Conservation (phyloP, 306 rosid species). For the Benincasa hispida region DNA sequence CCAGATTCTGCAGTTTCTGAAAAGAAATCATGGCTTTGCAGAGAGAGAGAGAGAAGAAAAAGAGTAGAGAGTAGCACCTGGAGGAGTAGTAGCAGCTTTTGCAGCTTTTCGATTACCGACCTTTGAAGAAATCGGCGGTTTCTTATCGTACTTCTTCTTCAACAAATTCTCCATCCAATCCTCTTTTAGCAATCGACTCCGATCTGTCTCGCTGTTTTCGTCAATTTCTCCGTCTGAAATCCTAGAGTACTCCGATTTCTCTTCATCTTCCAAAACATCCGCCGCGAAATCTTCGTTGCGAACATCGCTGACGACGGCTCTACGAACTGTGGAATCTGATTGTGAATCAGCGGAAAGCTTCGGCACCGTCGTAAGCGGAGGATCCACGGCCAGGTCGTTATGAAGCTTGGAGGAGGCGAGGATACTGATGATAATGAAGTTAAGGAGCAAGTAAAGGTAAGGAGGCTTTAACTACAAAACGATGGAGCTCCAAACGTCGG, state of each 20-base stretch:
- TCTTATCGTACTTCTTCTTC: conserved; percentile 31
- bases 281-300: background rate
- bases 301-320: background rate
- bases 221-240: background rate
- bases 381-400: conserved; percentile 7
- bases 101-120: conserved; percentile 38
- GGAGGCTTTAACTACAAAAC: conserved; percentile 60
- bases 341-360: background rate
- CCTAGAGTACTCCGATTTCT: background rate
- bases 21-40: background rate
- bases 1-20: background rate
- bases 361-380: background rate
- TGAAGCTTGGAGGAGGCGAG: conserved; percentile 62
- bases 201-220: background rate
- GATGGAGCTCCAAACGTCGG: conserved; percentile 43
- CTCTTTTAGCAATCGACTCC: conserved; percentile 24
- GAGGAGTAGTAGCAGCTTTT: conserved; percentile 37
- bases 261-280: conserved; percentile 2
- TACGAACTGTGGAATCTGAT: background rate
- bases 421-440: conserved; percentile 71
- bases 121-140: conserved; percentile 52
- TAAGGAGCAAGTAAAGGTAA: conserved; percentile 62
- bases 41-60: background rate
- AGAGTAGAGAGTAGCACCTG: conserved; percentile 22
- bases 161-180: conserved; percentile 30